Percentiles rank a stretch among this genome's conserved stretches.
phyloP scores from a whole-genome alignment of 2,329 filamentous ascomycete genomes.

The Thielaviopsis punctulata region DNA sequence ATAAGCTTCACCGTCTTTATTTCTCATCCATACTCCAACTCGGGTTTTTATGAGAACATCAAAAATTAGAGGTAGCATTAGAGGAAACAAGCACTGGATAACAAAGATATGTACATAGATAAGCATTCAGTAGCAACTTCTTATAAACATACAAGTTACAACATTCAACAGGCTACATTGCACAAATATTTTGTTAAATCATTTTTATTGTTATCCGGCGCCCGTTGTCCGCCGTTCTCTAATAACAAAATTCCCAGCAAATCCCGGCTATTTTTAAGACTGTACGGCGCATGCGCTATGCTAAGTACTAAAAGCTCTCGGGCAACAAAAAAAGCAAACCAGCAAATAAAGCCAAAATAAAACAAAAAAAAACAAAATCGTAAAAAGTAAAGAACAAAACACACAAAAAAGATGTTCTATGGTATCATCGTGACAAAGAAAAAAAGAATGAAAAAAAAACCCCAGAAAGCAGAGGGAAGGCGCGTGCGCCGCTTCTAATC shows the following conservation, averaged over 20 bases:
- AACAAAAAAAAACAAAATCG: neutral
- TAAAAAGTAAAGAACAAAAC: neutral
- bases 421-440: conserved; percentile 4
- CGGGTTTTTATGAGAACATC: no score
- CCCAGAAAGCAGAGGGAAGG: neutral
- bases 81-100: no score
- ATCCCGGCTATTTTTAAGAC: neutral
- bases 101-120: no score
- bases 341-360: neutral
- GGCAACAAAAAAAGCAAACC: neutral
- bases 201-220: conserved; percentile 10
- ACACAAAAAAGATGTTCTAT: conserved; percentile 1
- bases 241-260: conserved; percentile 1
- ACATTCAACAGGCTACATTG: no score
- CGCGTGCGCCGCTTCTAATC: neutral
- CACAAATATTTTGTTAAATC: no score
- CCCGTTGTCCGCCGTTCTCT: conserved; percentile 9
- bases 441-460: no score
- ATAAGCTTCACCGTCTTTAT: no score
- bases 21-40: no score
- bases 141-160: no score
- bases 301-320: conserved; percentile 9
- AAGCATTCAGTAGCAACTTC: no score
- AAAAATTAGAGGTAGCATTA: no score
- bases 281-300: conserved; percentile 12